phyloP scores from a whole-genome alignment of 2,329 filamentous ascomycete species.

The Penicillium sclerotiorum region DNA sequence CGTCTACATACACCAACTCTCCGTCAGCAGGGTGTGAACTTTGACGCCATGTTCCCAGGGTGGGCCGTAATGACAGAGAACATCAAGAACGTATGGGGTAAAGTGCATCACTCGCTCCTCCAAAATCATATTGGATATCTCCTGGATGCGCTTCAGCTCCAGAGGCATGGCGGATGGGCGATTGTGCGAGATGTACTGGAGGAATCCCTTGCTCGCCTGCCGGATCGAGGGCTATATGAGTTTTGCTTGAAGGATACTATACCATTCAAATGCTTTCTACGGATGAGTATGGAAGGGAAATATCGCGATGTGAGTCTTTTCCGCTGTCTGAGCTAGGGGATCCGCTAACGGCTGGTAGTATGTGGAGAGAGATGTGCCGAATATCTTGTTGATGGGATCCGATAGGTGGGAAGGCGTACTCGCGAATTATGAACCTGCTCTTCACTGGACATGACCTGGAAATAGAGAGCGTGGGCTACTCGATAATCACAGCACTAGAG shows the following conservation, averaged over 20 bases:
- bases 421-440: not conserved
- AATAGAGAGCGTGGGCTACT: no score
- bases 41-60: constrained; percentile 10
- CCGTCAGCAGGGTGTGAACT: constrained; percentile 3
- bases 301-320: constrained; percentile 20
- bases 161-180: constrained; percentile 18
- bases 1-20: constrained; percentile 16
- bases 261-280: constrained; percentile 23
- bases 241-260: constrained; percentile 21
- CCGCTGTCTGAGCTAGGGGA: not conserved
- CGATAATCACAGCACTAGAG: no score
- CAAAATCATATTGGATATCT: constrained; percentile 21
- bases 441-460: not conserved
- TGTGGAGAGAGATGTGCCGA: constrained; percentile 4
- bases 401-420: not conserved
- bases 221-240: constrained; percentile 9
- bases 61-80: constrained; percentile 11
- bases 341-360: not conserved
- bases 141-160: constrained; percentile 11
- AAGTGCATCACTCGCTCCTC: constrained; percentile 22
- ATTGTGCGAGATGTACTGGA: constrained; percentile 12
- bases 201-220: constrained; percentile 2
- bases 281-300: constrained; percentile 21
- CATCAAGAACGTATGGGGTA: constrained; percentile 16
- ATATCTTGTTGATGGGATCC: not conserved